phyloP scores from a whole-genome alignment of 225 moss, liverwort and hornwort genomes.

The Marchantia paleacea region DNA sequence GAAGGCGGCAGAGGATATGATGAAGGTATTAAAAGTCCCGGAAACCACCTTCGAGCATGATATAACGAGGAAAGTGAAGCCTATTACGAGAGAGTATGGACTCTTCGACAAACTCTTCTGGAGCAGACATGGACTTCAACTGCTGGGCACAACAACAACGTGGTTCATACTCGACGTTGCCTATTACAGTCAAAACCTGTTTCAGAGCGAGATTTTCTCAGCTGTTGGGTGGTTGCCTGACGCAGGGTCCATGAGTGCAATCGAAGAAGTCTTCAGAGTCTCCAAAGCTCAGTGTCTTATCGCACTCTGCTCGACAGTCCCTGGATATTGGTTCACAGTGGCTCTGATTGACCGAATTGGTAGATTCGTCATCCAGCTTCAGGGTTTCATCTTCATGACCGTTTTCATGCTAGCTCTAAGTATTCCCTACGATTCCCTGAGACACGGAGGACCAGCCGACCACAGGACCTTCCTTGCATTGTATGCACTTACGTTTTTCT shows the following conservation, averaged over 20 bases:
- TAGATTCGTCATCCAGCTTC: constrained; percentile 9
- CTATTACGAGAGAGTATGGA: not conserved
- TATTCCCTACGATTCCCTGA: not conserved
- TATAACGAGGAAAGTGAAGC: not conserved
- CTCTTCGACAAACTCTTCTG: not conserved
- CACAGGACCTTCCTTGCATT: not conserved
- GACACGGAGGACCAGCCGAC: not conserved
- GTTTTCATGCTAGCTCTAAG: constrained; percentile 13
- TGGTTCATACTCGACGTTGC: constrained; percentile 22
- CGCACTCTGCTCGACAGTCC: constrained; percentile 8
- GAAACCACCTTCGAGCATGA: not conserved
- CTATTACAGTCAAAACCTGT: constrained; percentile 13
- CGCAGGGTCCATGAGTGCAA: not conserved
- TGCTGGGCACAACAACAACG: constrained; percentile 16
- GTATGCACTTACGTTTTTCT: constrained; percentile 21
- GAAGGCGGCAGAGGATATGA: constrained; percentile 14
- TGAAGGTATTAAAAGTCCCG: constrained; percentile 1
- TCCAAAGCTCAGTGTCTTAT: constrained; percentile 9
- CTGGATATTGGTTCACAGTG: constrained; percentile 20
- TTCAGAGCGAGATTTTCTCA: constrained; percentile 3
- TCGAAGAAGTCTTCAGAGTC: constrained; percentile 10
- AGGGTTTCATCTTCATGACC: constrained; percentile 17
- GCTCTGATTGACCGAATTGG: constrained; percentile 9
- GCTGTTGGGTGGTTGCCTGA: not conserved
- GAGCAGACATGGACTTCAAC: constrained; percentile 5